Evolutionary conservation across 805 yeast species (phyloP).

Genomic region (Wickerhamomyces alni): DNA sequence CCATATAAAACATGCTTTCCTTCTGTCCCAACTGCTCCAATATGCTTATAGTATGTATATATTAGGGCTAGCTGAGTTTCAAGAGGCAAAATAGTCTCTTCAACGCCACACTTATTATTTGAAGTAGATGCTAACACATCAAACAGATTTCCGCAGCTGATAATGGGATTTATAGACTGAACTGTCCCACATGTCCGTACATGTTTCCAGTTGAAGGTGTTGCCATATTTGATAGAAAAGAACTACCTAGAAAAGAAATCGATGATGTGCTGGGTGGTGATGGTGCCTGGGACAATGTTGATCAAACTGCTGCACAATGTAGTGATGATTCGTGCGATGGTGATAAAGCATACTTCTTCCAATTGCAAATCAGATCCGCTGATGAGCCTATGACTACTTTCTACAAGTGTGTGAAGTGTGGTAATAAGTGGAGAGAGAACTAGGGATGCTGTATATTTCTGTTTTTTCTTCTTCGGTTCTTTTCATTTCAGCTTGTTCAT

Average conservation of each 20-base stretch:
- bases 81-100: too few relatives aligned
- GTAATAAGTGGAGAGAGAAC: constrained; percentile 95
- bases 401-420: constrained; percentile 87
- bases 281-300: constrained; percentile 99
- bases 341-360: constrained; percentile 93
- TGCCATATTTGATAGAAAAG: constrained; percentile 80
- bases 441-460: constrained; percentile 23
- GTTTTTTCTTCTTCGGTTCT: neutral
- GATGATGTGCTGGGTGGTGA: constrained; percentile 96
- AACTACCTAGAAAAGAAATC: constrained; percentile 78
- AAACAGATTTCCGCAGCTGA: constrained; percentile 49
- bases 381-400: constrained; percentile 99
- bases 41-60: constrained; percentile 58
- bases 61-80: neutral
- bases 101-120: too few relatives aligned
- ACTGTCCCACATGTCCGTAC: constrained; percentile 94
- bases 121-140: constrained; percentile 1
- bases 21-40: constrained; percentile 94
- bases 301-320: constrained; percentile 90
- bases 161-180: constrained; percentile 57
- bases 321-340: constrained; percentile 83
- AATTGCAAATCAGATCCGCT: constrained; percentile 92
- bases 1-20: constrained; percentile 58
- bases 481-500: too few relatives aligned
- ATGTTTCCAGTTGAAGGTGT: constrained; percentile 83